Evolutionary conservation across 306 rosid genomes (phyloP), one percentile per base, ranked within the genome.

Genomic region (Quercus bicolor): DNA sequence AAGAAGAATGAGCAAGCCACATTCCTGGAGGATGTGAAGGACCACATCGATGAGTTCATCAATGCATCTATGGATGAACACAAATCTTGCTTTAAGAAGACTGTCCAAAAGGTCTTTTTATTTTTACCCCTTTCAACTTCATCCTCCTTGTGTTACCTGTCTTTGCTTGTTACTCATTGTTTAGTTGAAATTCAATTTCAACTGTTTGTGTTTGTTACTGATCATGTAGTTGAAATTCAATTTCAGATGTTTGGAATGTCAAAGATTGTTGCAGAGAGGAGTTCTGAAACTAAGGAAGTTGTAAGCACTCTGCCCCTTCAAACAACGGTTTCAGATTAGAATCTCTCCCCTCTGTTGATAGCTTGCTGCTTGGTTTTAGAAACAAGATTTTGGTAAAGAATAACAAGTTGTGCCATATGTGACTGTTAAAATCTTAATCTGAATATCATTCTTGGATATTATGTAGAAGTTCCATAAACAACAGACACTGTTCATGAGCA

Each of bases 171-270:
- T 48, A 51, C 75, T 75, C 62, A 11, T 53, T 37, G 15, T 11
- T 7, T 66, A 70, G 62, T 57, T 83, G 37, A 60, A 53, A 54
- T 75, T 79, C 55, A 14, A 71, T 86, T 82, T 75, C 93, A 95
- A 40, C 11, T 7, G 40, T 68, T 75, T 13, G 62, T 19, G 51
- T 56, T 19, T 70, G 61, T 55, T 48, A 43, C 71, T 77, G 75
- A 11, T 53, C 21, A 15, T 6, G 13, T 66, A 73, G 62, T 57
- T 83, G 48, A 60, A 53, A 54, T 75, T 79, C 55, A 14, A 73
- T 86, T 82, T 75, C 93, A 95, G 98, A 91, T 92, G 98, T 92
- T 95, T 81, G 82, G 91, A 66, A 82, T 95, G 91, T 95, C 98
- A 56, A 92, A 95, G 90, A 82, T 75, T 74, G 96, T 91, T 76